Conservation (phyloP, 352 stramenopile species). For the Phytophthora kernoviae region DNA sequence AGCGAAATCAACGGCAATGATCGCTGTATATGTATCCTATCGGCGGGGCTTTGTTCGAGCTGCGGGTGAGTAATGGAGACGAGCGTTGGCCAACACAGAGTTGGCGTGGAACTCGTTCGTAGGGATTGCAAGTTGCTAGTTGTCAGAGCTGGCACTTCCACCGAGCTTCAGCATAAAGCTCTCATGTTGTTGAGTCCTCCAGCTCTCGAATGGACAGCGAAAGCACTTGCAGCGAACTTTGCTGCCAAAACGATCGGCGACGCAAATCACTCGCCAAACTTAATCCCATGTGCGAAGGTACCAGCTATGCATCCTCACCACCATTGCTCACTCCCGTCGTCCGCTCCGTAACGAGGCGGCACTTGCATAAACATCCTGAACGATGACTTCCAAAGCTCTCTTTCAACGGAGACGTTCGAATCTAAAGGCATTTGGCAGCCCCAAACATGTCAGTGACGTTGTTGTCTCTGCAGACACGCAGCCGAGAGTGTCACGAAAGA, state of each 20-base stretch:
- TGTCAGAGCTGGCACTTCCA: not conserved
- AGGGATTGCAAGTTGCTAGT: too few species aligned
- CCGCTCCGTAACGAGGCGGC: not conserved
- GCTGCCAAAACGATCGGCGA: constrained; percentile 18
- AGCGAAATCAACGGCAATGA: not conserved
- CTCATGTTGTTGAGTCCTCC: not conserved
- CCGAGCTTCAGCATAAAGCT: too few species aligned
- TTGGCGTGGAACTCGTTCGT: not conserved
- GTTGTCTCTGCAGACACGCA: not conserved
- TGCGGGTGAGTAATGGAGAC: not conserved
- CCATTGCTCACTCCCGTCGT: constrained; percentile 24
- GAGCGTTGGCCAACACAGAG: not conserved
- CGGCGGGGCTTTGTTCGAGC: not conserved
- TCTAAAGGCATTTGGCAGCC: not conserved
- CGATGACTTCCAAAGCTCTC: not conserved
- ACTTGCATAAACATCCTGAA: constrained; percentile 1
- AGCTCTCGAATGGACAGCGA: not conserved
- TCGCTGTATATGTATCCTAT: not conserved
- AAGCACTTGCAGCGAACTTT: constrained; percentile 2
- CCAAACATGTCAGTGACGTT: constrained; percentile 4
- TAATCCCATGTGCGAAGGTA: not conserved
- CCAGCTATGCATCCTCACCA: constrained; percentile 3
- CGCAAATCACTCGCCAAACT: constrained; percentile 21
- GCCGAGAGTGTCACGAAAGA: constrained; percentile 11
- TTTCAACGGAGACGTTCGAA: not conserved